Conservation (phyloP, 208 protist genomes). For the Sergeia podlipaevii region DNA sequence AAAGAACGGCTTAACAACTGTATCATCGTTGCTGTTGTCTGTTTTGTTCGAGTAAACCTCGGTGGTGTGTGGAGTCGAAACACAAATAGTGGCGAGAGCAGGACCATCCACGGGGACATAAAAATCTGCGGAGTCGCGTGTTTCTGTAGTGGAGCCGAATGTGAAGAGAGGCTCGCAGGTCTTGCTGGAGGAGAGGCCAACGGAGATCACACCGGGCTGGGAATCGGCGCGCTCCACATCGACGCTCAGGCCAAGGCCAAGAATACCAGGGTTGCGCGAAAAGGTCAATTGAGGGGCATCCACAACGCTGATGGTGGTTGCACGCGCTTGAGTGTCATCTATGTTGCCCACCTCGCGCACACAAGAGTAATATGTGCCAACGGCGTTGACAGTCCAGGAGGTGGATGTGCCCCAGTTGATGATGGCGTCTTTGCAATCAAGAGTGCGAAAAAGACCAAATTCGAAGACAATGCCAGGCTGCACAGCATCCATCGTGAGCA, state of each 20-base stretch:
- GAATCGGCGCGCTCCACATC: slow-evolving; percentile 30
- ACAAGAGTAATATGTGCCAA: slow-evolving; percentile 70
- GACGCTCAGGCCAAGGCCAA: slow-evolving; percentile 34
- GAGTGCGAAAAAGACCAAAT: slow-evolving; percentile 24
- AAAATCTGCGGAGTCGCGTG: slow-evolving; percentile 24
- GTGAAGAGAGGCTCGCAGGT: slow-evolving; percentile 25
- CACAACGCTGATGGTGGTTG: slow-evolving; percentile 35
- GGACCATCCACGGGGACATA: slow-evolving; percentile 32
- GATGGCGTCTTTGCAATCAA: slow-evolving; percentile 11
- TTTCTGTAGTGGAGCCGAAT: slow-evolving; percentile 22
- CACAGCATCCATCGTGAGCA: slow-evolving; percentile 36
- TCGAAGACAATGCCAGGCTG: slow-evolving; percentile 11
- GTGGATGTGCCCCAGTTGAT: slow-evolving; percentile 11
- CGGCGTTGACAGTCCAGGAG: slow-evolving; percentile 16
- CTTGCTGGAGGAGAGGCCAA: slow-evolving; percentile 34
- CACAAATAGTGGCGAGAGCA: slow-evolving; percentile 28
- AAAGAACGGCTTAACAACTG: slow-evolving; percentile 12
- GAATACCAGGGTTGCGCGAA: slow-evolving; percentile 26
- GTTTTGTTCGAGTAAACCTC: slow-evolving; percentile 9
- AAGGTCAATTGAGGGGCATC: slow-evolving; percentile 25
- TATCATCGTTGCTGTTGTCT: slow-evolving; percentile 7
- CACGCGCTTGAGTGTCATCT: slow-evolving; percentile 12
- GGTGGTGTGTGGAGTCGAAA: slow-evolving; percentile 39
- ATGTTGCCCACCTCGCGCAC: slow-evolving; percentile 16
- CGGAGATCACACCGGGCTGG: slow-evolving; percentile 26